These are phyloP conservation scores for Capillidium heterosporum DNA, from an alignment of 371 early-diverging fungal species.

Conservation along the genomic window DNA sequence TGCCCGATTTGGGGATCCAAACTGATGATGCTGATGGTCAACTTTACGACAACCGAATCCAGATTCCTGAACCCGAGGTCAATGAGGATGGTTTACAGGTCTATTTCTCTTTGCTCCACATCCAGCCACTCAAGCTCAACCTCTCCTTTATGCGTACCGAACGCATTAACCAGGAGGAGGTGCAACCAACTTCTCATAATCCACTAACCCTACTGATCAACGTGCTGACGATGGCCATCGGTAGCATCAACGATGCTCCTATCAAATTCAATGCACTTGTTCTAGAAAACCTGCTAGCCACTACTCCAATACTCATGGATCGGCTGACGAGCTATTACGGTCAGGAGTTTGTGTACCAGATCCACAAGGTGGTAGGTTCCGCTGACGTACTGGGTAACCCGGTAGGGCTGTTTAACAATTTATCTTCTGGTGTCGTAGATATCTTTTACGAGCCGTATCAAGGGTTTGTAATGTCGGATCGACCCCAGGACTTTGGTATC, in stretches of 20 bases:
- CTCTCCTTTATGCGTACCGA: constrained; percentile 84
- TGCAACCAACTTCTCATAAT: constrained; percentile 17
- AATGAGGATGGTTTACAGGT: constrained; percentile 45
- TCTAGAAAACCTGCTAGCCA: constrained; percentile 72
- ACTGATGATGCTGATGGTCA: constrained; percentile 10
- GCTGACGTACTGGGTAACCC: constrained; percentile 97
- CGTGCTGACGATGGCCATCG: constrained; percentile 90
- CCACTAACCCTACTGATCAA: constrained; percentile 46
- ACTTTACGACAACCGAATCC: constrained; percentile 27
- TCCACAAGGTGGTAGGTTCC: constrained; percentile 87
- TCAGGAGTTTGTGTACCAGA: constrained; percentile 76
- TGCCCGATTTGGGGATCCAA: constrained; percentile 25
- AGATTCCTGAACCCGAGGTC: constrained; percentile 51
- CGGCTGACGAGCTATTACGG: constrained; percentile 70
- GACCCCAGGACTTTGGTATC: constrained; percentile 89
- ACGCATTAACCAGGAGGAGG: constrained; percentile 19
- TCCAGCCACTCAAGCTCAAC: constrained; percentile 89
- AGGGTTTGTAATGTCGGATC: constrained; percentile 86
- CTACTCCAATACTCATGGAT: constrained; percentile 52
- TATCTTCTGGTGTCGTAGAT: constrained; percentile 87
- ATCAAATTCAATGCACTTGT: constrained; percentile 78
- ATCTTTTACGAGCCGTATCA: constrained; percentile 96
- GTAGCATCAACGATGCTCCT: constrained; percentile 76
- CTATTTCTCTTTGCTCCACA: constrained; percentile 86
- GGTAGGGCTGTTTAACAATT: constrained; percentile 85